These are phyloP conservation scores for Yamadazyma phyllophila DNA, from an alignment of 805 yeast genomes.

Conservation along the genomic window DNA sequence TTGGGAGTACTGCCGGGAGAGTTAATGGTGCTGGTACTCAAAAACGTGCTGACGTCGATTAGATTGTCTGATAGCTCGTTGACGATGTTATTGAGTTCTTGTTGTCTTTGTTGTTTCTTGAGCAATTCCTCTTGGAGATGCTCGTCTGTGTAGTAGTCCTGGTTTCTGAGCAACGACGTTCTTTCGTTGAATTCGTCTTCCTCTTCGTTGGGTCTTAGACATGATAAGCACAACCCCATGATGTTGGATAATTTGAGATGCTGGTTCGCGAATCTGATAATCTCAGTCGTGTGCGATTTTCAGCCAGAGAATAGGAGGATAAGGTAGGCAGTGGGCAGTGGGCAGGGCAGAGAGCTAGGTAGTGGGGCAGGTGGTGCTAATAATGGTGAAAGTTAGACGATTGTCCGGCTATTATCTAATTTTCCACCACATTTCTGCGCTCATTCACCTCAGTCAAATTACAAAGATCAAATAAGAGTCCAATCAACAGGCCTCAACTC, in stretches of 20 bases:
- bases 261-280: background rate
- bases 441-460: too few relatives aligned
- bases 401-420: too few relatives aligned
- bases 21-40: conserved; percentile 13
- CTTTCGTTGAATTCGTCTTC: conserved; percentile 41
- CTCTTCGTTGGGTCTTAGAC: conserved; percentile 36
- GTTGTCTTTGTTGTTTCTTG: conserved; percentile 45
- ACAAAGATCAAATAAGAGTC: too few relatives aligned
- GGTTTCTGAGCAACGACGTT: conserved; percentile 31
- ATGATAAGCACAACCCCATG: conserved; percentile 52
- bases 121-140: conserved; percentile 35
- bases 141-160: conserved; percentile 28
- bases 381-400: too few relatives aligned
- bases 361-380: too few relatives aligned
- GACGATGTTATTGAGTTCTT: conserved; percentile 46
- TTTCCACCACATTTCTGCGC: too few relatives aligned
- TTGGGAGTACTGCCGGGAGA: conserved; percentile 7
- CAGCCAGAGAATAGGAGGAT: too few relatives aligned
- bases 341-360: too few relatives aligned
- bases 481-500: too few relatives aligned
- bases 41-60: conserved; percentile 36
- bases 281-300: background rate
- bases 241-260: background rate
- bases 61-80: conserved; percentile 39
- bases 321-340: too few relatives aligned